phyloP scores from a whole-genome alignment of 2,329 filamentous ascomycete species.

The Xylariaceae sp. region DNA sequence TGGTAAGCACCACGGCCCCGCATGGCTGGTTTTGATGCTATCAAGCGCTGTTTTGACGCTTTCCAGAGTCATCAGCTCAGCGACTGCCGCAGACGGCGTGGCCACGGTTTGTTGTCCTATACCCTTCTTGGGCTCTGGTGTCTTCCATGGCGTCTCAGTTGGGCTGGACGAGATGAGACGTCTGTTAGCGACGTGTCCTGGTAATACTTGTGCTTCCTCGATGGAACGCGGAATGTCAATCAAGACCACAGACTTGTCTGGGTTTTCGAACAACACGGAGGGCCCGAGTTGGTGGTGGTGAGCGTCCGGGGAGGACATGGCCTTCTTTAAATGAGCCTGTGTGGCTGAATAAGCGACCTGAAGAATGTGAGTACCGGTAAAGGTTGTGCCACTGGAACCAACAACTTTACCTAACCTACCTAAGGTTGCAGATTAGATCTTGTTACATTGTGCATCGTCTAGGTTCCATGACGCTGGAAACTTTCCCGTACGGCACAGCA shows the following conservation, averaged over 20 bases:
- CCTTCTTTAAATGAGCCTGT: constrained; percentile 7
- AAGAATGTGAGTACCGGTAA: too few species aligned
- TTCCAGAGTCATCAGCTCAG: constrained; percentile 57
- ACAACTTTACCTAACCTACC: too few species aligned
- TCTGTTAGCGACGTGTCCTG: constrained; percentile 40
- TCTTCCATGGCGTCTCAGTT: constrained; percentile 49
- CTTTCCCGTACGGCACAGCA: background rate
- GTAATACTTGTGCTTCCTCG: constrained; percentile 63
- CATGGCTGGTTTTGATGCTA: constrained; percentile 36
- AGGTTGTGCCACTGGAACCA: too few species aligned
- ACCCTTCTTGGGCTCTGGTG: constrained; percentile 56
- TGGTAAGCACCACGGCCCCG: constrained; percentile 52
- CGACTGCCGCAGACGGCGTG: constrained; percentile 52
- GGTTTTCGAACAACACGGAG: constrained; percentile 58
- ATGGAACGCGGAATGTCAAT: constrained; percentile 73
- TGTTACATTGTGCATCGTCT: background rate
- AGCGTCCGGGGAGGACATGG: constrained; percentile 9
- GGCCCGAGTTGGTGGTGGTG: constrained; percentile 23
- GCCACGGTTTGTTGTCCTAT: constrained; percentile 37
- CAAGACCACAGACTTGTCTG: constrained; percentile 54
- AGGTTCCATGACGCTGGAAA: background rate
- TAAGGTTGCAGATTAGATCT: background rate
- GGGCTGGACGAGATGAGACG: constrained; percentile 51
- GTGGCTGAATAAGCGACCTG: background rate
- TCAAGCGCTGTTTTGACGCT: constrained; percentile 49